Base-by-base conservation (phyloP, 805 yeast genomes). In the Candida yuanshanica region DNA sequence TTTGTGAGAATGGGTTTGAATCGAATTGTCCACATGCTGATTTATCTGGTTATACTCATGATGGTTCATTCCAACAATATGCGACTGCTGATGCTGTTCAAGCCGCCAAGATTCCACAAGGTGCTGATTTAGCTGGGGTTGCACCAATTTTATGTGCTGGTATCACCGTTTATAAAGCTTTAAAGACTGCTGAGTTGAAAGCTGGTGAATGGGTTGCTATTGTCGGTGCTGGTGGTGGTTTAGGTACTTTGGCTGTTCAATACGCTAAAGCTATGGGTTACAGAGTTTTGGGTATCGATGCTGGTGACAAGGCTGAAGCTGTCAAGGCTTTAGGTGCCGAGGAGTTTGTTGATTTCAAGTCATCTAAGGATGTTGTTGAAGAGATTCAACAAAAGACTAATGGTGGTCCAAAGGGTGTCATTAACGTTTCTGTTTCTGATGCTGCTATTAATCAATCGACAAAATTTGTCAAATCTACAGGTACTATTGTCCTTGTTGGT, bases 61-160 rank as follows among this genome's bases (percentile, higher is more conserved):
- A 87, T 63, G 95, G 95, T 49, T 79, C 93, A 17, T 85, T 87
- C 81, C 95, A 87, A 65, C 86, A 86, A 66, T 87, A 85, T 62
- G 88, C 88, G 37, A 79, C 90, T 37, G 95, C 91, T 26, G 90
- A 85, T 62, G 91, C 91, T 33, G 74, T 82, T 39, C 93, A 86
- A 59, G 95, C 93, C 23, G 95, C 95, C 20, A 69, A 73, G 51
- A 78, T 86, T 53, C 89, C 93, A 37, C 59, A 69, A 54, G 83
- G 81, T 39, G 68, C 84, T 23, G 89, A 87, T 59, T 72, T 85
- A 53, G 88, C 90, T 39, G 72, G 68, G 46, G 77, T 79, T 42
- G 79, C 95, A 5, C 95, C 95, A 53, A 78, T 86, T 58, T 74
- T 87, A 56, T 86, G 95, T 68, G 95, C 95, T 14, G 95, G 95